Base-by-base conservation (phyloP, 2,329 filamentous ascomycete species). In the Aspergillus latus region DNA sequence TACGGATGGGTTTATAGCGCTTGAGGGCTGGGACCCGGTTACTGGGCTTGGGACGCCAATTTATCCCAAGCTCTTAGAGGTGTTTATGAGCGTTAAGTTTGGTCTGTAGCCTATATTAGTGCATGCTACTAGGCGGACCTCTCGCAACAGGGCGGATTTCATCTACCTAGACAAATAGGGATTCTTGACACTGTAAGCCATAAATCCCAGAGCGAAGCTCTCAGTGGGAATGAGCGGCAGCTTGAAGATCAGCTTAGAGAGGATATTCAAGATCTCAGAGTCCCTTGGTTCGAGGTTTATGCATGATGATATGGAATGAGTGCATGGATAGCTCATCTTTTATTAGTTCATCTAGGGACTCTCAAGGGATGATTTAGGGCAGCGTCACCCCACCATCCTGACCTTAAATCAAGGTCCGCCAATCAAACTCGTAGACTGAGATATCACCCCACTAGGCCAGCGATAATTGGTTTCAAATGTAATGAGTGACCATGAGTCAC, bases 1-100 rank as follows among this genome's bases (percentile, higher is more conserved):
- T 11, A 65, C 65, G 1, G 56, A 68, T 9, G 68, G 67, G 1
- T 70, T 70, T 43, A 54, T 57, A 37, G 69, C 67, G 43, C 61
- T 64, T 49, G 30, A 57, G 52, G 65, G 67, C 65, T 71, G 68
- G 69, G 68, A 71, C 48, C 69, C 68, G 1, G 67, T 61, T 4
- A 68, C 70, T 8, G 68, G 71, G 3, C 57, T 73, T 29, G 71
- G 70, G 21, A 69, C 66, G 29, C 71, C 68, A 1, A 67, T 70
- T 43, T 72, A 63, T 51, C 62, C 64, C 6, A 67, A 69, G 54
- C 48, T 73, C 58, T 64, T 65, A 62, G 56, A 68, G 28, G 43
- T 70, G 29, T 71, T 68, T 46, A 39, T 72, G 54, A 21, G 15
- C 2, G 21, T 29, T 11, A 2, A 21, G 21, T 3, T 21, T 21